Evolutionary conservation across 305 asterid species (phyloP).

Genomic region (Solanum hybrid): DNA sequence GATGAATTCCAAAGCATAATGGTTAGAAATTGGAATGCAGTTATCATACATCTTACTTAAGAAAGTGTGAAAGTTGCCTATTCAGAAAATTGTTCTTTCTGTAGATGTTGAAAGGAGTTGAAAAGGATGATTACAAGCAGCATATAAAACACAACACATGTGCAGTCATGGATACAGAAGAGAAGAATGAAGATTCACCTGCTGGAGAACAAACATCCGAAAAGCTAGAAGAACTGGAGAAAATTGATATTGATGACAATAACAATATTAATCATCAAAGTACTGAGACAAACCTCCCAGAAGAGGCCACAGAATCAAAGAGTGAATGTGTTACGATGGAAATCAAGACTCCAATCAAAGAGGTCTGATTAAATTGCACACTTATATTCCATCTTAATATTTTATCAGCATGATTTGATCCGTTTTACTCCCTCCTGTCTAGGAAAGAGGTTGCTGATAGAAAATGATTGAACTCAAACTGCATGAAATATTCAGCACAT

Average conservation of each 20-base stretch:
- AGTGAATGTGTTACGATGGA: conserved; percentile 7
- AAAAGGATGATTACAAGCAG: background rate
- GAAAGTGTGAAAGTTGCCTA: background rate
- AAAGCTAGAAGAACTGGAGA: conserved; percentile 17
- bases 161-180: conserved; percentile 1
- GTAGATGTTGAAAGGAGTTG: conserved; percentile 1
- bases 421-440: background rate
- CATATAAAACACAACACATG: background rate
- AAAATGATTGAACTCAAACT: background rate
- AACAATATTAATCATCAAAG: conserved; percentile 1
- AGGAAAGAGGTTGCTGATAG: background rate
- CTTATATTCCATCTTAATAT: background rate
- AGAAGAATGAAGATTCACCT: conserved; percentile 1
- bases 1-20: conserved; percentile 1
- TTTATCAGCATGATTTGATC: background rate
- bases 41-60: background rate
- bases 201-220: conserved; percentile 9
- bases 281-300: conserved; percentile 6
- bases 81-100: background rate
- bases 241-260: conserved; percentile 16
- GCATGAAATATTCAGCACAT: background rate
- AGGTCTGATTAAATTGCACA: conserved; percentile 18
- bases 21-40: background rate
- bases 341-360: conserved; percentile 20
- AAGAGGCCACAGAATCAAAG: conserved; percentile 16